A percentile compares a stretch with the other conserved stretches of the same genome.
phyloP scores from a whole-genome alignment of 192 early-diverging fungal species.

The Radiomyces spectabilis region DNA sequence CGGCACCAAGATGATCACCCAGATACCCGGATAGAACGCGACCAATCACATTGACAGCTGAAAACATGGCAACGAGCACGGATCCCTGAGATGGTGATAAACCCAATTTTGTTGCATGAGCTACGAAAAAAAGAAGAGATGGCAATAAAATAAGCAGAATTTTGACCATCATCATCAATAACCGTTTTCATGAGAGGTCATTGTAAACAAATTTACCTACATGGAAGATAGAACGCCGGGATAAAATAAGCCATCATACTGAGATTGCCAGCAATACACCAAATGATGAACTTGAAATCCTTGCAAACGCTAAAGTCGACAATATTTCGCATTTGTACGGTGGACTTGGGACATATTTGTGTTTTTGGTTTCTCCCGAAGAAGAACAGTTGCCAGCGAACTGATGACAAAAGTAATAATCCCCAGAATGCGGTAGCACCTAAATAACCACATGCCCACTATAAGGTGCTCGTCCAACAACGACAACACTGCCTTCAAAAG shows the following conservation, averaged over 20 bases:
- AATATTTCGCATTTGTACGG: not conserved
- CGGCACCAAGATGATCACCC: conserved; percentile 10
- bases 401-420: conserved; percentile 35
- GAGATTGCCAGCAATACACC: conserved; percentile 14
- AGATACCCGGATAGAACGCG: conserved; percentile 6
- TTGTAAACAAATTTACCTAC: not conserved
- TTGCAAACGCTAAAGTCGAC: conserved; percentile 12
- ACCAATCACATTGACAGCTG: conserved; percentile 10
- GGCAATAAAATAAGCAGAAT: too few relatives aligned
- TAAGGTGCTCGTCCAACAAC: too few relatives aligned
- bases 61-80: conserved; percentile 3
- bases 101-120: conserved; percentile 2
- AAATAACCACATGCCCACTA: too few relatives aligned
- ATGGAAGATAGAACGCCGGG: conserved; percentile 27
- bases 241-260: conserved; percentile 29
- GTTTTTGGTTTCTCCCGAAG: not conserved
- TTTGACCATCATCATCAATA: too few relatives aligned
- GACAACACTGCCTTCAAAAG: too few relatives aligned
- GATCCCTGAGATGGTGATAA: conserved; percentile 10
- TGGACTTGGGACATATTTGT: not conserved
- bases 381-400: conserved; percentile 10
- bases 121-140: not conserved
- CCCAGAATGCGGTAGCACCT: conserved; percentile 39
- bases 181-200: not conserved
- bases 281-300: conserved; percentile 15